Base-by-base conservation (phyloP, 2,329 filamentous ascomycete species). In the Lecanicillium sp. region DNA sequence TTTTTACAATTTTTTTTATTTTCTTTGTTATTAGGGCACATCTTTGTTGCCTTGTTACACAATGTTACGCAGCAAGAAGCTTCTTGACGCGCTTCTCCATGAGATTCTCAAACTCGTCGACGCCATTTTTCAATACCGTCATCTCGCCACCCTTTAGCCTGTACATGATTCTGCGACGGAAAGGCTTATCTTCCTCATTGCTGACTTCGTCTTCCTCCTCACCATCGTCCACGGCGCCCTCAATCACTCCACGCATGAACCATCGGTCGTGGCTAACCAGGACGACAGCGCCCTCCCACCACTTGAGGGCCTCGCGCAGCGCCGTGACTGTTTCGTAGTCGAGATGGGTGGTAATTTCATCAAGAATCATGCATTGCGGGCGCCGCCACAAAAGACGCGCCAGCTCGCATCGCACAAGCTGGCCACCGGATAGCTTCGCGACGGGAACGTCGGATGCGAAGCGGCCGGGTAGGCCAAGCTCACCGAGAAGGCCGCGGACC, bases 281-380 rank as follows among this genome's bases (percentile, higher is more conserved):
- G 32, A 94, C 67, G 4, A 93, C 75, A 0, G 87, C 87, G 0
- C 88, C 88, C 48, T 82, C 76, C 74, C 86, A 94, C 3, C 67
- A 67, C 12, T 75, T 73, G 53, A 94, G 62, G 2, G 84, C 84
- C 20, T 78, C 73, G 1, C 84, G 74, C 47, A 94, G 66, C 2
- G 85, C 86, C 7, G 79, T 77, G 20, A 91, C 86, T 0, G 86
- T 91, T 65, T 93, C 81, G 52, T 86, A 87, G 61, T 94, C 89
- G 33, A 94, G 72, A 69, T 95, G 89, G 1, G 88, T 91, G 6
- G 87, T 93, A 20, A 89, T 83, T 62, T 89, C 89, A 60, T 91
- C 87, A 7, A 91, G 74, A 5, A 91, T 74, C 2, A 91, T 73
- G 49, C 87, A 76, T 54, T 90, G 86, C 17, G 86, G 86, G 3